Base-by-base conservation (phyloP, 148 eudicot genomes). In the Chenopodium quinoa region DNA sequence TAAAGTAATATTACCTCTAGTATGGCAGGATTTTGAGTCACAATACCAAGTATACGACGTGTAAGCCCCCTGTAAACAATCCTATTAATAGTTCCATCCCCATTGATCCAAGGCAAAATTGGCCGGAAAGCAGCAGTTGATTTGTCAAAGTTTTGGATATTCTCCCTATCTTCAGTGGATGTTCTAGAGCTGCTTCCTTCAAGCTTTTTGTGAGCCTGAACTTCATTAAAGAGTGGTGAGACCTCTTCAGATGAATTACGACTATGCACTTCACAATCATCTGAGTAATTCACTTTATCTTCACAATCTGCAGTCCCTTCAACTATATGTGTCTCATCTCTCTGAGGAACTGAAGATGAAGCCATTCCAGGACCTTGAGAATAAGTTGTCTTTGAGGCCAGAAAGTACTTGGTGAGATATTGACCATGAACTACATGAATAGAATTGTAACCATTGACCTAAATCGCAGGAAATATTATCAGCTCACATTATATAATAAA, bases 51-150 rank as follows among this genome's bases (percentile, higher is more conserved):
- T 54, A 93, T 80, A 80, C 97, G 90, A 22, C 99, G 98, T 76
- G 88, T 83, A 71, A 96, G 99, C 78, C 97, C 93, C 85, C 83
- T 91, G 84, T 89, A 88, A 34, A 96, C 97, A 86, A 86, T 78
- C 62, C 81, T 79, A 87, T 96, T 96, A 70, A 87, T 79, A 79
- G 95, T 90, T 83, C 98, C 98, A 83, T 96, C 98, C 31, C 98
- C 99, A 84, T 93, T 96, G 65, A 96, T 81, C 98, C 99, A 96
- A 82, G 98, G 97, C 83, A 96, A 86, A 89, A 96, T 90, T 74
- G 97, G 98, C 86, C 80, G 76, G 80, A 84, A 85, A 82, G 78
- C 84, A 82, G 73, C 70, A 77, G 80, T 79, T 50, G 79, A 27
- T 65, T 64, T 63, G 71, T 83, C 83, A 81, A 80, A 85, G 27